A percentile compares a stretch with the other conserved stretches of the same genome.
Evolutionary conservation across 352 stramenopile species (phyloP).

Genomic region (Pythium pyrilobum): DNA sequence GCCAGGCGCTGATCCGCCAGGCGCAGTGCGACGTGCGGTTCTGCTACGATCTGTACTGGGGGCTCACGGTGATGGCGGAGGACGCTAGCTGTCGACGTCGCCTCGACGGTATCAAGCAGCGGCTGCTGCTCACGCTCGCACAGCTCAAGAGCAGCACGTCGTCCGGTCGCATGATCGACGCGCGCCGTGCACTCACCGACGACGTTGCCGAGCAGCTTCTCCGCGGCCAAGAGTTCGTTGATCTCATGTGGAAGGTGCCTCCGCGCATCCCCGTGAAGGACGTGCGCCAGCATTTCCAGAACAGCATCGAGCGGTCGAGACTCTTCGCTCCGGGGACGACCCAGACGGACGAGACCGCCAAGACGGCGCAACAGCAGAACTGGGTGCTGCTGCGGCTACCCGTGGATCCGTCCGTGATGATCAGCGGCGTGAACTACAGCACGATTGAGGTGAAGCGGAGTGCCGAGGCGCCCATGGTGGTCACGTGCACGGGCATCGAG

Average conservation of each 20-base stretch:
- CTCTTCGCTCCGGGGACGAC: slow-evolving; percentile 22
- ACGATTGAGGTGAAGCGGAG: slow-evolving; percentile 79
- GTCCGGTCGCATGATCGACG: slow-evolving; percentile 27
- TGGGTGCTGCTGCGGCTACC: slow-evolving; percentile 48
- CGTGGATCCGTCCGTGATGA: slow-evolving; percentile 67
- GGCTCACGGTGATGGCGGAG: slow-evolving; percentile 75
- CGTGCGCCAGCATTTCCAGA: slow-evolving; percentile 42
- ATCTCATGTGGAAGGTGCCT: slow-evolving; percentile 80
- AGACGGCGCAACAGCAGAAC: background rate
- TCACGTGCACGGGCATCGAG: slow-evolving; percentile 73
- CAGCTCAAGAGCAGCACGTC: slow-evolving; percentile 61
- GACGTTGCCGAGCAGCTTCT: slow-evolving; percentile 77
- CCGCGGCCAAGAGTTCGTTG: slow-evolving; percentile 77
- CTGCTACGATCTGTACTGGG: slow-evolving; percentile 85
- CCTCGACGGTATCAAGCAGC: slow-evolving; percentile 78
- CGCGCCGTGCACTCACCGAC: slow-evolving; percentile 29
- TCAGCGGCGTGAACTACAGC: slow-evolving; percentile 64
- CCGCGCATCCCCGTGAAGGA: slow-evolving; percentile 59
- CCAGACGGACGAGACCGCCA: background rate
- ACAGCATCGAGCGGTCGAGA: slow-evolving; percentile 41
- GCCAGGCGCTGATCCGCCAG: slow-evolving; percentile 63
- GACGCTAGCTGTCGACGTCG: slow-evolving; percentile 70
- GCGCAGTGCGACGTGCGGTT: slow-evolving; percentile 75
- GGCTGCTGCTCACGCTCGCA: slow-evolving; percentile 61
- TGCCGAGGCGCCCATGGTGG: slow-evolving; percentile 74